Percentiles rank a stretch among this genome's conserved stretches.
phyloP scores from a whole-genome alignment of 1,284 basidiomycete species.

The Blastosporella zonata region DNA sequence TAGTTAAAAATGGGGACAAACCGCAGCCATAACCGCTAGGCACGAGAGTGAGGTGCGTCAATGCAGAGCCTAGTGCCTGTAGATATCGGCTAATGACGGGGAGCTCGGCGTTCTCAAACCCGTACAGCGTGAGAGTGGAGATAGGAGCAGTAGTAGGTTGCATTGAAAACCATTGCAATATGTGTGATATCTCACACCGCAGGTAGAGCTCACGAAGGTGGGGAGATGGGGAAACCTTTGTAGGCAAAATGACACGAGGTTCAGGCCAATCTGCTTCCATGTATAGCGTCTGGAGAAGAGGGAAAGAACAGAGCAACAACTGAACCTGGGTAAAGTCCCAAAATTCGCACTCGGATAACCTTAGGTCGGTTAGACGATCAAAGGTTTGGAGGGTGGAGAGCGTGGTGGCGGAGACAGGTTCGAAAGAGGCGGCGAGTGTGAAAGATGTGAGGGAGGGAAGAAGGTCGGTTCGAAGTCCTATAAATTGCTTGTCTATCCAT shows the following conservation, averaged over 20 bases:
- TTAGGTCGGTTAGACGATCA: conserved; percentile 15
- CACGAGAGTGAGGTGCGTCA: conserved; percentile 15
- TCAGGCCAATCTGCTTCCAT: conserved; percentile 18
- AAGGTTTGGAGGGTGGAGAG: conserved; percentile 14
- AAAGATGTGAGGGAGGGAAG: conserved; percentile 13
- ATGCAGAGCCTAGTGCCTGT: conserved; percentile 11
- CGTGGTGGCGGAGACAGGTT: conserved; percentile 8
- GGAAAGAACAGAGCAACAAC: conserved; percentile 16
- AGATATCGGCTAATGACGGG: conserved; percentile 14
- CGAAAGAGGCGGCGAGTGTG: conserved; percentile 10
- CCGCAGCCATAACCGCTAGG: conserved; percentile 9
- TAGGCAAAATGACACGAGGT: conserved; percentile 7
- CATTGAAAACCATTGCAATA: conserved; percentile 17
- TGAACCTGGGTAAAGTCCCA: conserved; percentile 16
- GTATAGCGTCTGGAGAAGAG: conserved; percentile 13
- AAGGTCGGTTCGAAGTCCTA: background rate
- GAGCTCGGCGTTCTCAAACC: conserved; percentile 11
- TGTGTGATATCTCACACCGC: conserved; percentile 16
- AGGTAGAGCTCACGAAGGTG: conserved; percentile 15
- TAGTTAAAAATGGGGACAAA: conserved; percentile 4
- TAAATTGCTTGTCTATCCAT: conserved; percentile 16
- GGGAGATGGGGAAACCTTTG: conserved; percentile 7
- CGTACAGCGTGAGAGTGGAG: conserved; percentile 14
- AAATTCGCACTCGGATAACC: conserved; percentile 16
- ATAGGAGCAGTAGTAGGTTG: conserved; percentile 11